Percentiles rank a stretch among this genome's conserved stretches.
Evolutionary conservation across 2,329 filamentous ascomycete genomes (phyloP).

Genomic region (Arthrinium phaeospermum): DNA sequence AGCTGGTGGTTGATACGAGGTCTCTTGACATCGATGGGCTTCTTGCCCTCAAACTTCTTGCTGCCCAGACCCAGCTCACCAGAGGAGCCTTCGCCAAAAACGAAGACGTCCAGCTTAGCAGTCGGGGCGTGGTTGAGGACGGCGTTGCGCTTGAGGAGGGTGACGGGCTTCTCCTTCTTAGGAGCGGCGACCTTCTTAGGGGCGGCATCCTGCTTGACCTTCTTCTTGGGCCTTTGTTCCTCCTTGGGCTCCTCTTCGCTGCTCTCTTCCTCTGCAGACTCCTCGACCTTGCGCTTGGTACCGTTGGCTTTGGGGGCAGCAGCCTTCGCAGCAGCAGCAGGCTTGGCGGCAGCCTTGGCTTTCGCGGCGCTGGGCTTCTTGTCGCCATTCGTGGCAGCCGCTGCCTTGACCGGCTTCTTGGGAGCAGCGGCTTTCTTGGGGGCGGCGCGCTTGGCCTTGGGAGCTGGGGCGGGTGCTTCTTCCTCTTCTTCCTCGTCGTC

Average conservation of each 20-base stretch:
- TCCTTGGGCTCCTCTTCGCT: slow-evolving; percentile 17
- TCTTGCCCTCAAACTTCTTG: slow-evolving; percentile 55
- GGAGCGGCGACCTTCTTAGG: slow-evolving; percentile 31
- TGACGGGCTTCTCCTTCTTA: slow-evolving; percentile 32
- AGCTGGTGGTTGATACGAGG: slow-evolving; percentile 70
- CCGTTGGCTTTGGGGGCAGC: slow-evolving; percentile 23
- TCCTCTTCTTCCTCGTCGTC: background rate
- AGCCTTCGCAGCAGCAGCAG: slow-evolving; percentile 26
- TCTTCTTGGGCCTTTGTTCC: slow-evolving; percentile 24
- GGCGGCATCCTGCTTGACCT: slow-evolving; percentile 23
- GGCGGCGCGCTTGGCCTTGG: slow-evolving; percentile 26
- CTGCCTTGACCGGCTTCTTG: slow-evolving; percentile 26
- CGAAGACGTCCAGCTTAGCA: slow-evolving; percentile 46
- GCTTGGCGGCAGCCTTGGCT: slow-evolving; percentile 23
- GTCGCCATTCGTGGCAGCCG: slow-evolving; percentile 24
- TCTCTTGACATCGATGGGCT: slow-evolving; percentile 68
- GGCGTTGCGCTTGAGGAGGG: slow-evolving; percentile 30
- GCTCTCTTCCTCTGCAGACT: slow-evolving; percentile 21
- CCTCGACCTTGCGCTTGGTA: slow-evolving; percentile 24
- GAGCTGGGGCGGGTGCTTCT: slow-evolving; percentile 22
- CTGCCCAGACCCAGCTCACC: slow-evolving; percentile 73
- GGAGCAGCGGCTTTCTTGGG: slow-evolving; percentile 3
- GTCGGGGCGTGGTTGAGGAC: slow-evolving; percentile 33
- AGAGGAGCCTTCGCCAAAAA: slow-evolving; percentile 63
- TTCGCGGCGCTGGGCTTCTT: slow-evolving; percentile 9